phyloP scores from a whole-genome alignment of 306 rosid genomes.

The Clitoria ternatea region DNA sequence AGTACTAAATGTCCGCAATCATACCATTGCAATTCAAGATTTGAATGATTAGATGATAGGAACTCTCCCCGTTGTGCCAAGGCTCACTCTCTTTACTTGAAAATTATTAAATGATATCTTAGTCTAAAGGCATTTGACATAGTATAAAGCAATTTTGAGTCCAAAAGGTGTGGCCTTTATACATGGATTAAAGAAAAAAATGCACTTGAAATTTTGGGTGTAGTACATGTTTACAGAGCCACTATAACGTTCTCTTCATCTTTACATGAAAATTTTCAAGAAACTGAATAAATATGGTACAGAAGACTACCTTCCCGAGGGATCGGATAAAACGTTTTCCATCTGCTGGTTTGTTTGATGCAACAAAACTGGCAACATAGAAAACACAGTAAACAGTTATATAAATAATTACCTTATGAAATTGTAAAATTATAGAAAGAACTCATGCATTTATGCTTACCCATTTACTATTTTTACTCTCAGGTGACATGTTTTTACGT shows the following conservation, averaged over 20 bases:
- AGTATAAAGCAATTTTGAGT: background rate
- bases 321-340: slow-evolving; percentile 71
- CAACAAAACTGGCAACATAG: slow-evolving; percentile 61
- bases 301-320: slow-evolving; percentile 72
- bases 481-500: background rate
- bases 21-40: no score
- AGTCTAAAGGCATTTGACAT: background rate
- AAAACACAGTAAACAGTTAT: slow-evolving; percentile 15
- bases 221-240: background rate
- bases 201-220: background rate
- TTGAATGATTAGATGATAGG: no score
- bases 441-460: no score
- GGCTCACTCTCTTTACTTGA: no score
- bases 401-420: background rate
- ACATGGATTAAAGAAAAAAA: background rate
- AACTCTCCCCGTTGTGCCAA: no score
- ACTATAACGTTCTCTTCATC: background rate
- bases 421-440: no score
- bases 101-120: background rate
- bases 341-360: slow-evolving; percentile 68
- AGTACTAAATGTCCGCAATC: no score
- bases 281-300: background rate
- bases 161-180: background rate
- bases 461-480: background rate
- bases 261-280: background rate